These are phyloP conservation scores for Leccinum subgranulosum DNA, from an alignment of 768 basidiomycete genomes.

Conservation along the genomic window DNA sequence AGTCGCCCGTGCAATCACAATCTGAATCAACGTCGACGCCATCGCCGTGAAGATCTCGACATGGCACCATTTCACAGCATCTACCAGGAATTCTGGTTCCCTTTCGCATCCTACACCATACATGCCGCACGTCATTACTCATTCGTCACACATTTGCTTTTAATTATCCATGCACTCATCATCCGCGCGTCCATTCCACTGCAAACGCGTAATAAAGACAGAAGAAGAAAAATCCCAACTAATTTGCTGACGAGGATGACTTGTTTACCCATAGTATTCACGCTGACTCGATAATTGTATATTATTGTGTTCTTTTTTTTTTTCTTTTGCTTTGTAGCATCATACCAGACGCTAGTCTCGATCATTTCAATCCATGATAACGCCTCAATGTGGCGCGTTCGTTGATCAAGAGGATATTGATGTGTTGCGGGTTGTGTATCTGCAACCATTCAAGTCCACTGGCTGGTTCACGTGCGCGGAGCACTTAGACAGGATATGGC, in stretches of 20 bases:
- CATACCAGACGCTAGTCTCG: too few relatives aligned
- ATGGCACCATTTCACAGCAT: background rate
- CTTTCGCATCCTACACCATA: background rate
- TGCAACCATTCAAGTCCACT: too few relatives aligned
- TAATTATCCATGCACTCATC: background rate
- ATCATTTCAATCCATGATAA: too few relatives aligned
- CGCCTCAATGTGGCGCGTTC: too few relatives aligned
- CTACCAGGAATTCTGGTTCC: background rate
- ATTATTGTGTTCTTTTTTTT: background rate
- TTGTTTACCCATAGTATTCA: too few relatives aligned
- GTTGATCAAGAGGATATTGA: too few relatives aligned
- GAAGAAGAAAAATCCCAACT: background rate
- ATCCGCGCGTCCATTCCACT: background rate
- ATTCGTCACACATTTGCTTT: background rate
- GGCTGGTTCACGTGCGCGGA: too few relatives aligned
- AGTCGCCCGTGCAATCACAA: conserved; percentile 16
- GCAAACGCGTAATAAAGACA: background rate
- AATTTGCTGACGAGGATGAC: background rate
- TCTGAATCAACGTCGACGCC: background rate
- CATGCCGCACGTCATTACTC: background rate
- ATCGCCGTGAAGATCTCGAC: background rate
- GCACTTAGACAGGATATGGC: too few relatives aligned
- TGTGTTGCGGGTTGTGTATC: too few relatives aligned
- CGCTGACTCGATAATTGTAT: background rate
- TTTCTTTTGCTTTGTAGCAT: too few relatives aligned